Conservation (phyloP, 495 filamentous ascomycete species). For the Hypoxylon trugodes region DNA sequence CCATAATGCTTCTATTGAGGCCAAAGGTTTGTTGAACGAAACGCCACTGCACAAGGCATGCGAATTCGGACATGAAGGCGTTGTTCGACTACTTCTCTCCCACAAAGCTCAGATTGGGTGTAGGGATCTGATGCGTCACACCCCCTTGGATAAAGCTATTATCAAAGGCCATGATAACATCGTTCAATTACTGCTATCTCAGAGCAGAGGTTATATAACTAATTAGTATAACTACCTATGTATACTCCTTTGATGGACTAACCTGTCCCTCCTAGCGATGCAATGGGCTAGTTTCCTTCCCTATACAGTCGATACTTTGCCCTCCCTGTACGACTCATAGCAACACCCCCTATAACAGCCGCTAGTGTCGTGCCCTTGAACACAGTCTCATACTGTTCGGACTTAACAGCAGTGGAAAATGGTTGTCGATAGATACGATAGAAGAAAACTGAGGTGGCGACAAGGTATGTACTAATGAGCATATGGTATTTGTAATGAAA, state of each 20-base stretch:
- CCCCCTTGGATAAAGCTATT: too few relatives aligned
- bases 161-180: too few relatives aligned
- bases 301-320: constrained; percentile 23
- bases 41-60: not conserved
- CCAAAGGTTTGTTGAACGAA: not conserved
- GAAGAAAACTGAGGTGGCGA: constrained; percentile 10
- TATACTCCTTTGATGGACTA: not conserved
- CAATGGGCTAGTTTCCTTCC: not conserved
- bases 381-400: constrained; percentile 24
- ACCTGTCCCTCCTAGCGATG: not conserved
- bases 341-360: constrained; percentile 7
- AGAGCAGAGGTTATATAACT: too few relatives aligned
- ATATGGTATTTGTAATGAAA: constrained; percentile 13
- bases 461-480: constrained; percentile 14
- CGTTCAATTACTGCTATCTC: not conserved
- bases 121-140: too few relatives aligned
- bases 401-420: constrained; percentile 4
- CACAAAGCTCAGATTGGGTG: too few relatives aligned
- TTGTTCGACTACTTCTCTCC: not conserved
- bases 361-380: constrained; percentile 20
- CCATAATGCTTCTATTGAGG: not conserved
- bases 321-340: constrained; percentile 14
- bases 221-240: too few relatives aligned
- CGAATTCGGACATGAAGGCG: not conserved
- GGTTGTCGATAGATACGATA: constrained; percentile 18